Base-by-base conservation (phyloP, 2,329 filamentous ascomycete genomes). In the Cladosporium cucumerinum region DNA sequence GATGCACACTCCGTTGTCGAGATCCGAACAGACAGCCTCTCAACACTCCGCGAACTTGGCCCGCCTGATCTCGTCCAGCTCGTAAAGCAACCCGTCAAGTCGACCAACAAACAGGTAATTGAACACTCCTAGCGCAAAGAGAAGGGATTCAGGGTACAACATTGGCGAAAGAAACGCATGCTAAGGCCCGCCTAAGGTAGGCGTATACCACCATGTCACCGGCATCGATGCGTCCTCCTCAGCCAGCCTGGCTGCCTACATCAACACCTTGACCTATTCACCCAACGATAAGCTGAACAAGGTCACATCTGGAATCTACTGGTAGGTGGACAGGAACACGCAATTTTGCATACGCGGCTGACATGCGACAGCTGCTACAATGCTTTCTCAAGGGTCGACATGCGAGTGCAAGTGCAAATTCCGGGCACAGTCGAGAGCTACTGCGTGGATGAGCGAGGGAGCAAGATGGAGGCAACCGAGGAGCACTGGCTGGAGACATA, bases 401-500 rank as follows among this genome's bases (percentile, higher is more conserved):
- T 99, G 95, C 92, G 95, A 67, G 94, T 99, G 14, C 93, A 98
- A 75, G 94, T 99, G 66, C 94, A 93, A 69, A 98, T 99, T 69
- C 95, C 95, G 21, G 95, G 95, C 66, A 95, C 91, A 11, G 92
- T 99, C 61, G 94, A 99, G 78, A 96, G 92, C 79, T 98, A 97
- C 77, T 98, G 94, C 77, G 91, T 99, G 65, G 94, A 99, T 77
- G 95, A 99, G 80, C 88, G 93, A 73, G 95, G 95, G 69, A 94
- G 97, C 77, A 97, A 96, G 82, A 87, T 93, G 69, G 91, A 95
- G 70, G 92, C 94, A 16, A 94, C 93, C 0, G 95, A 99, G 69
- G 91, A 94, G 34, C 84, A 99, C 46, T 99, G 95, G 95, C 84
- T 99, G 18, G 95, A 99, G 78, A 98, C 95, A 57, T 99, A 98